Evolutionary conservation across 73 alveolate species (phyloP).

Genomic region (Diophrys sp.): DNA sequence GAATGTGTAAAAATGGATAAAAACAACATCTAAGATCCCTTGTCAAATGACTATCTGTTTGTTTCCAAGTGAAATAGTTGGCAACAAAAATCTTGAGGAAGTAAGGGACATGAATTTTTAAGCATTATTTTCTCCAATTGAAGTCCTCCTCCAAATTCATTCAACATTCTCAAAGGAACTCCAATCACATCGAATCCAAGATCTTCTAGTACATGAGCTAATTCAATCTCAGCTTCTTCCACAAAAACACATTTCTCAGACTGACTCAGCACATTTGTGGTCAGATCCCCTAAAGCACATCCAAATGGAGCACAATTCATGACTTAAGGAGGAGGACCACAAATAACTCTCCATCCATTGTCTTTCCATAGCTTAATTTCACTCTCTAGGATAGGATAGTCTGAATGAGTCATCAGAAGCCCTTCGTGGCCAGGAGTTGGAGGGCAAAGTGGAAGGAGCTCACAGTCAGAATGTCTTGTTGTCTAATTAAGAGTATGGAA

Average conservation of each 20-base stretch:
- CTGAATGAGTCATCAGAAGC: conserved; percentile 19
- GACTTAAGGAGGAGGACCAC: conserved; percentile 5
- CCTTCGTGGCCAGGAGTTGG: conserved; percentile 17
- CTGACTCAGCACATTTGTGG: background rate
- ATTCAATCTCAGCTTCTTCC: conserved; percentile 22
- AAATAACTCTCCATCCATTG: conserved; percentile 17
- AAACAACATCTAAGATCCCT: too few species aligned
- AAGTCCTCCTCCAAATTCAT: conserved; percentile 35
- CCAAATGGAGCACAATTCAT: conserved; percentile 1
- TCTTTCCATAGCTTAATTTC: conserved; percentile 13
- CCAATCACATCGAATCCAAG: conserved; percentile 29
- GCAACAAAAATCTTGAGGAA: too few species aligned
- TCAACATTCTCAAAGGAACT: conserved; percentile 17
- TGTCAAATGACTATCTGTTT: too few species aligned
- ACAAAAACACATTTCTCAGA: conserved; percentile 7
- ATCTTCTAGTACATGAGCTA: conserved; percentile 11
- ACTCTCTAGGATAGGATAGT: conserved; percentile 8
- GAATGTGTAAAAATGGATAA: too few species aligned
- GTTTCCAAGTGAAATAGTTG: too few species aligned
- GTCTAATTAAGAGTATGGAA: conserved; percentile 10
- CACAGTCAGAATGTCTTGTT: conserved; percentile 27
- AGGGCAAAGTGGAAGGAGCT: conserved; percentile 13
- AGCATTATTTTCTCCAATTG: too few species aligned
- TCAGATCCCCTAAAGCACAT: background rate
- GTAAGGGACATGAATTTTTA: too few species aligned